phyloP scores from a whole-genome alignment of 768 basidiomycete genomes.

The Tephrocybe sp. region DNA sequence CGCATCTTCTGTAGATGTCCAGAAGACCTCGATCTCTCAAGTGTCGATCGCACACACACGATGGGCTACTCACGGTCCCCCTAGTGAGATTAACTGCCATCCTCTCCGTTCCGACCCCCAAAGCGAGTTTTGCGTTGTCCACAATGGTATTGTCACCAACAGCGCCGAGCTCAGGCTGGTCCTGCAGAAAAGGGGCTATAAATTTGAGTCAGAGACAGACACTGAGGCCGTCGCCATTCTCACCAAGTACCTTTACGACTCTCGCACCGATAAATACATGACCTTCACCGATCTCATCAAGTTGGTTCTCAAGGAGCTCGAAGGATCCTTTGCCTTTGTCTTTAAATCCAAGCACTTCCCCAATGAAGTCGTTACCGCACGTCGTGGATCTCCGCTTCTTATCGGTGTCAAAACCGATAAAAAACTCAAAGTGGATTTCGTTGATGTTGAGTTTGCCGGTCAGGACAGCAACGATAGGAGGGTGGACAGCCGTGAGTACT shows the following conservation, averaged over 20 bases:
- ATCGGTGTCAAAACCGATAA: slow-evolving; percentile 99
- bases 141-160: slow-evolving; percentile 99
- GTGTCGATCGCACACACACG: slow-evolving; percentile 98
- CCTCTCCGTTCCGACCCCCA: slow-evolving; percentile 83
- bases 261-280: slow-evolving; percentile 80
- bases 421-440: slow-evolving; percentile 99
- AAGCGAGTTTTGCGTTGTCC: slow-evolving; percentile 89
- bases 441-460: slow-evolving; percentile 93
- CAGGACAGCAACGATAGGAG: slow-evolving; percentile 53
- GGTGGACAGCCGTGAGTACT: slow-evolving; percentile 40
- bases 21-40: slow-evolving; percentile 79
- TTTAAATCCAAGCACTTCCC: slow-evolving; percentile 98
- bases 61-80: slow-evolving; percentile 98
- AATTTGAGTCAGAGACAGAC: slow-evolving; percentile 94
- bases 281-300: slow-evolving; percentile 93
- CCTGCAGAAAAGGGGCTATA: slow-evolving; percentile 93
- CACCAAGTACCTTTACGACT: slow-evolving; percentile 94
- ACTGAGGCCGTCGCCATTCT: slow-evolving; percentile 98
- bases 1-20: slow-evolving; percentile 64
- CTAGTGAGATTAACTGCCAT: slow-evolving; percentile 89
- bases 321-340: slow-evolving; percentile 98
- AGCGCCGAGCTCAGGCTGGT: slow-evolving; percentile 84
- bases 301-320: slow-evolving; percentile 94
- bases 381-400: slow-evolving; percentile 93
- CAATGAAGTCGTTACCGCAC: slow-evolving; percentile 92